Evolutionary conservation across 495 filamentous ascomycete species (phyloP), one percentile per base, ranked within the genome.

Genomic region (Sporormia fimetaria): DNA sequence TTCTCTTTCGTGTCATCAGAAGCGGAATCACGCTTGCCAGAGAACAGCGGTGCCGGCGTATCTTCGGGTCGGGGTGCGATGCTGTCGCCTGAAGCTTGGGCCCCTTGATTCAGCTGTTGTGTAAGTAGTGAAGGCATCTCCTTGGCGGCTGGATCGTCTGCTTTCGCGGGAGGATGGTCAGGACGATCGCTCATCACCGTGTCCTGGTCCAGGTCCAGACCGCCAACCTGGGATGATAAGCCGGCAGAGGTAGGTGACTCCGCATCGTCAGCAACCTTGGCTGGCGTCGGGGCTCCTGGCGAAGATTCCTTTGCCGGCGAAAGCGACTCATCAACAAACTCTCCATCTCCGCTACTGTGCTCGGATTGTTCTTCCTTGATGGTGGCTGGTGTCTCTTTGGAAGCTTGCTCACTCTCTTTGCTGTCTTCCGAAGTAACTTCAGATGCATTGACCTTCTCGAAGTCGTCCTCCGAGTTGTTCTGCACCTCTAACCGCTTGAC

Each of bases 401-500:
- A 54, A 10, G 35, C 22, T 34, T 55, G 41, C 4, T 66, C 62
- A 32, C 68, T 63, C 21, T 71, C 67, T 33, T 69, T 69, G 31
- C 66, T 65, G 33, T 81, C 78, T 33, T 84, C 79, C 5, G 68
- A 68, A 31, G 81, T 64, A 31, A 80, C 81, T 2, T 74, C 73
- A 14, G 74, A 71, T 37, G 77, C 73, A 12, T 74, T 73, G 14
- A 98, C 87, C 58, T 94, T 85, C 59, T 98, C 90, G 52, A 94
- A 98, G 0, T 83, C 87, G 39, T 94, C 87, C 40, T 95, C 90
- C 8, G 75, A 77, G 12, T 69, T 75, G 49, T 84, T 90, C 23
- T 80, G 76, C 3, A 85, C 72, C 47, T 83, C 87, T 17, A 79
- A 69, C 32, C 46, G 46, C 26, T 57, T 59, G 22, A 56, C 52